These are phyloP conservation scores for Leccinellum albellum DNA, from an alignment of 768 basidiomycete genomes.

Conservation along the genomic window DNA sequence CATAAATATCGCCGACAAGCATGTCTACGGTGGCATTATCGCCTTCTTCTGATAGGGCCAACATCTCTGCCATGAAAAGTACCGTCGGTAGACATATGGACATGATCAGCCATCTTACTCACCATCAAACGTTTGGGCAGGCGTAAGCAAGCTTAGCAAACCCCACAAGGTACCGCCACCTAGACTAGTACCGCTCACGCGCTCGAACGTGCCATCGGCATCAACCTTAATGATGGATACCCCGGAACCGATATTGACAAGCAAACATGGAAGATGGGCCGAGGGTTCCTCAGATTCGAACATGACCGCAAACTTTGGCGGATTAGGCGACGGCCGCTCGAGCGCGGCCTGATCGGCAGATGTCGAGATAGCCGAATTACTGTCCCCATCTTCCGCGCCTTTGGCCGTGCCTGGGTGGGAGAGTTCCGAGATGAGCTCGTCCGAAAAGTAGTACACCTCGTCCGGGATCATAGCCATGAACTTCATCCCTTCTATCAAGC, in stretches of 20 bases:
- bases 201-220: conserved; percentile 91
- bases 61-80: conserved; percentile 69
- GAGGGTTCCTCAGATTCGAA: conserved; percentile 78
- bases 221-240: conserved; percentile 98
- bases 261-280: conserved; percentile 89
- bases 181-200: conserved; percentile 94
- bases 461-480: conserved; percentile 95
- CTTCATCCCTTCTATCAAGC: conserved; percentile 91
- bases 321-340: conserved; percentile 86
- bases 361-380: conserved; percentile 5
- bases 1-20: conserved; percentile 99
- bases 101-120: conserved; percentile 32
- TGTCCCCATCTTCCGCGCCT: conserved; percentile 1
- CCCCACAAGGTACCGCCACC: conserved; percentile 99
- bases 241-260: conserved; percentile 98
- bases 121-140: conserved; percentile 95
- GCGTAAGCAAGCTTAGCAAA: conserved; percentile 88
- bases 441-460: conserved; percentile 98
- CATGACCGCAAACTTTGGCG: conserved; percentile 83
- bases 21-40: conserved; percentile 95
- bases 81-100: neutral
- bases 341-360: conserved; percentile 32
- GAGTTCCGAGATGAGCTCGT: conserved; percentile 82
- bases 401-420: conserved; percentile 34
- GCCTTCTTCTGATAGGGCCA: conserved; percentile 87